Evolutionary conservation across 805 yeast species (phyloP).

Genomic region (Schizosaccharomyces osmophilus): DNA sequence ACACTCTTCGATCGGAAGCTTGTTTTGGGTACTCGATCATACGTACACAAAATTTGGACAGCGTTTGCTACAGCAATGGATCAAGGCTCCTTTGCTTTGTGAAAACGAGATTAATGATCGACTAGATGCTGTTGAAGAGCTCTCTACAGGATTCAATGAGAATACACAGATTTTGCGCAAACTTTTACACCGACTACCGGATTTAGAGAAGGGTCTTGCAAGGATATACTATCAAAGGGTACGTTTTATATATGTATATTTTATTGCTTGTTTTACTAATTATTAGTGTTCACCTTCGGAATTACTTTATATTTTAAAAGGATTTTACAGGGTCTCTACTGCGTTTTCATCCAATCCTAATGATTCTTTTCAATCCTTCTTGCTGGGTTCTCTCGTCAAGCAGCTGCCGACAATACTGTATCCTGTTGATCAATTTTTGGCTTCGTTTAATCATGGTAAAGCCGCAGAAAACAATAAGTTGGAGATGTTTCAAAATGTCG

Average conservation of each 20-base stretch:
- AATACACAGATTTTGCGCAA: constrained; percentile 12
- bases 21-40: constrained; percentile 59
- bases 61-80: constrained; percentile 45
- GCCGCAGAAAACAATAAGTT: constrained; percentile 11
- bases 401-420: constrained; percentile 17
- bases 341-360: constrained; percentile 11
- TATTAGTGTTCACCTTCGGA: constrained; percentile 26
- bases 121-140: constrained; percentile 31
- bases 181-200: constrained; percentile 20
- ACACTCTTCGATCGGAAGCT: constrained; percentile 33
- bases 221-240: constrained; percentile 33
- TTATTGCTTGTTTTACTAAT: neutral
- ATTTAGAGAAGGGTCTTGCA: constrained; percentile 32
- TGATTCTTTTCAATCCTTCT: constrained; percentile 15
- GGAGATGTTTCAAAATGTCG: constrained; percentile 8
- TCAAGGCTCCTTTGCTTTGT: constrained; percentile 42
- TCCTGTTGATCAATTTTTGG: constrained; percentile 11
- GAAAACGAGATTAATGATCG: constrained; percentile 33
- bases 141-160: constrained; percentile 11
- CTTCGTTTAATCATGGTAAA: constrained; percentile 8
- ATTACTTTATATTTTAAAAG: constrained; percentile 27
- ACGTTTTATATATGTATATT: neutral
- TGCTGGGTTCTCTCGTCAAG: constrained; percentile 19
- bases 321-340: constrained; percentile 16
- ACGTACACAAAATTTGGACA: constrained; percentile 59